Evolutionary conservation across 2,329 filamentous ascomycete genomes (phyloP).

Genomic region (Ascochyta lentis): DNA sequence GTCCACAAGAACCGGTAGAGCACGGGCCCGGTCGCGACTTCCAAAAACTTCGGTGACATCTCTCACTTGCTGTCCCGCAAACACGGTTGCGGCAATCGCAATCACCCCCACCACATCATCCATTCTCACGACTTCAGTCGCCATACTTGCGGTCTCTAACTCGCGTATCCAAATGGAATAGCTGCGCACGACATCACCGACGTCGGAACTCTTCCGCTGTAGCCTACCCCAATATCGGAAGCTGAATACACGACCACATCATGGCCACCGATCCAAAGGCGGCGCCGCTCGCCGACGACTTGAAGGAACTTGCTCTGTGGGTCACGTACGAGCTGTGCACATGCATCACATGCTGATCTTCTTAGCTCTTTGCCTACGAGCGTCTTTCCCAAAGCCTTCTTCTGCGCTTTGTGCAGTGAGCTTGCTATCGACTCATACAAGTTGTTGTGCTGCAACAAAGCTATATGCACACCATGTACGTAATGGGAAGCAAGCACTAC

Average conservation of each 20-base stretch:
- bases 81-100: conserved; percentile 12
- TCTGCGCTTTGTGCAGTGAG: conserved; percentile 92
- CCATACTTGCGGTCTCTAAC: conserved; percentile 4
- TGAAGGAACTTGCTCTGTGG: conserved; percentile 44
- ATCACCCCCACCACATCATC: conserved; percentile 19
- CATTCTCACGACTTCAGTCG: conserved; percentile 14
- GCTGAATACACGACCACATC: conserved; percentile 23
- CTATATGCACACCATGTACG: conserved; percentile 89
- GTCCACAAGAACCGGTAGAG: not conserved
- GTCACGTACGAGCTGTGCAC: not conserved
- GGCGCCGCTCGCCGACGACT: conserved; percentile 43
- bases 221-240: conserved; percentile 30
- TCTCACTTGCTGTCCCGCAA: conserved; percentile 14
- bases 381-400: conserved; percentile 93
- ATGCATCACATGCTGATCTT: conserved; percentile 19
- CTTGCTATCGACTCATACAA: conserved; percentile 90
- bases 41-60: conserved; percentile 13
- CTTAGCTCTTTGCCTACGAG: conserved; percentile 76
- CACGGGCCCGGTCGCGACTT: conserved; percentile 14
- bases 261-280: conserved; percentile 45
- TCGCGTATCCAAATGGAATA: conserved; percentile 31
- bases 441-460: conserved; percentile 92
- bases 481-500: not conserved
- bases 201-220: conserved; percentile 25
- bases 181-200: conserved; percentile 15